Evolutionary conservation across 2,329 filamentous ascomycete genomes (phyloP).

Genomic region (Colletotrichum zoysiae): DNA sequence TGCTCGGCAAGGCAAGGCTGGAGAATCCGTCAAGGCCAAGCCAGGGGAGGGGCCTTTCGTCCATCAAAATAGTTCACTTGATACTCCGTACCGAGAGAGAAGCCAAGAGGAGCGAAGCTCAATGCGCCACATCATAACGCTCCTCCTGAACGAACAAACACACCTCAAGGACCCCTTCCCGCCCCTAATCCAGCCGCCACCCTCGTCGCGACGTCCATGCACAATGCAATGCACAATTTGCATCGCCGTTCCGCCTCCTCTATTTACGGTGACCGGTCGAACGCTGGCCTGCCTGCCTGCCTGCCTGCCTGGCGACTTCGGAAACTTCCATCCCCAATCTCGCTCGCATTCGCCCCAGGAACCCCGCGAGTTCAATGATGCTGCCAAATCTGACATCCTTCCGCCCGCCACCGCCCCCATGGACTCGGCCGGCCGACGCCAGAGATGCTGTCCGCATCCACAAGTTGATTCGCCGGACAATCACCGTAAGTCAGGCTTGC

Average conservation of each 20-base stretch:
- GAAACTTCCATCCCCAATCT: constrained; percentile 12
- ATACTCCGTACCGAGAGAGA: too few species aligned
- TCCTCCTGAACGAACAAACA: constrained; percentile 21
- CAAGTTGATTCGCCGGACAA: constrained; percentile 21
- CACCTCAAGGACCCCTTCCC: neutral
- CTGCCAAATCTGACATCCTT: constrained; percentile 26
- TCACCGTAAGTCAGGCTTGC: constrained; percentile 33
- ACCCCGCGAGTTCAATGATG: neutral
- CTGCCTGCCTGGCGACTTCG: neutral
- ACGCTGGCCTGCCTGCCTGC: too few species aligned
- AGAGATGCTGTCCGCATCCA: constrained; percentile 20
- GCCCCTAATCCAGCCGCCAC: constrained; percentile 12
- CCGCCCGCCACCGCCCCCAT: constrained; percentile 14
- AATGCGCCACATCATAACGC: constrained; percentile 40
- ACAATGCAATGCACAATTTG: constrained; percentile 29
- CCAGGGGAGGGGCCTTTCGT: constrained; percentile 2
- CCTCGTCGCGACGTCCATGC: constrained; percentile 31
- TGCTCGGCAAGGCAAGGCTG: constrained; percentile 8
- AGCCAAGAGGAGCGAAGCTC: constrained; percentile 20
- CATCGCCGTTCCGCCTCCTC: constrained; percentile 38
- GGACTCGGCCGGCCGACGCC: constrained; percentile 10
- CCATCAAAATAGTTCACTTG: constrained; percentile 35
- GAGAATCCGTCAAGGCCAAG: constrained; percentile 2
- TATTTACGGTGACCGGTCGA: constrained; percentile 29
- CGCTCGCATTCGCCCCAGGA: neutral